Conservation (phyloP, 768 basidiomycete species). For the Plicaturopsis crispa region DNA sequence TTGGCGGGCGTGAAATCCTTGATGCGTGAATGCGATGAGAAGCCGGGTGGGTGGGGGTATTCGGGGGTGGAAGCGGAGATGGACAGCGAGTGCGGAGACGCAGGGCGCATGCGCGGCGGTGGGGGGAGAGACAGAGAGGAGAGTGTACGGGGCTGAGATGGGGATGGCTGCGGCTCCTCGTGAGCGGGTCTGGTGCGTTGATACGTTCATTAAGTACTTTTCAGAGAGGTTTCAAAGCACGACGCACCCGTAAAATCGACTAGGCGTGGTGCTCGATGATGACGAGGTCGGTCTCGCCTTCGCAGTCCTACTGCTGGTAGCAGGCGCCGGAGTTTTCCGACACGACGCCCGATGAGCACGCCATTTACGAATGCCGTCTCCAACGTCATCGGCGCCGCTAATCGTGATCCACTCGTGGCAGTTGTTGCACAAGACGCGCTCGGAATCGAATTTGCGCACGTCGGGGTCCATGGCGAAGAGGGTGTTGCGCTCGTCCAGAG, state of each 20-base stretch:
- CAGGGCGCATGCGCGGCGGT: slow-evolving; percentile 1
- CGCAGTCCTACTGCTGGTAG: too few species aligned
- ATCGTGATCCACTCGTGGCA: slow-evolving; percentile 66
- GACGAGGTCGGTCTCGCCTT: too few species aligned
- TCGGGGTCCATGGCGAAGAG: slow-evolving; percentile 58
- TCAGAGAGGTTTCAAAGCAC: too few species aligned
- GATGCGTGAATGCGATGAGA: slow-evolving; percentile 35
- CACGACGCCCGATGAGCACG: slow-evolving; percentile 52
- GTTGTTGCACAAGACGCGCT: slow-evolving; percentile 59
- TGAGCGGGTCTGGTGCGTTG: too few species aligned
- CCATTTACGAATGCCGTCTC: slow-evolving; percentile 63
- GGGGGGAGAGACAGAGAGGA: slow-evolving; percentile 1
- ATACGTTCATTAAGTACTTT: too few species aligned
- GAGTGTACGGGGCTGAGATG: slow-evolving; percentile 5
- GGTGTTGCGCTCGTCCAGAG: slow-evolving; percentile 52
- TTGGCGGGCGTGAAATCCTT: slow-evolving; percentile 53
- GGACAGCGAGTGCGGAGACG: not conserved
- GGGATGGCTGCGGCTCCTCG: not conserved
- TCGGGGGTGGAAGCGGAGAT: slow-evolving; percentile 6
- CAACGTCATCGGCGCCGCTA: slow-evolving; percentile 49
- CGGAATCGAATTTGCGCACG: slow-evolving; percentile 69
- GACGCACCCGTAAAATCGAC: too few species aligned
- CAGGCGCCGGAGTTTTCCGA: slow-evolving; percentile 25
- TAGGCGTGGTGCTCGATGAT: too few species aligned
- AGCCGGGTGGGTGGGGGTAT: slow-evolving; percentile 15